Evolutionary conservation across 768 basidiomycete genomes (phyloP).

Genomic region (Mycena rosella): DNA sequence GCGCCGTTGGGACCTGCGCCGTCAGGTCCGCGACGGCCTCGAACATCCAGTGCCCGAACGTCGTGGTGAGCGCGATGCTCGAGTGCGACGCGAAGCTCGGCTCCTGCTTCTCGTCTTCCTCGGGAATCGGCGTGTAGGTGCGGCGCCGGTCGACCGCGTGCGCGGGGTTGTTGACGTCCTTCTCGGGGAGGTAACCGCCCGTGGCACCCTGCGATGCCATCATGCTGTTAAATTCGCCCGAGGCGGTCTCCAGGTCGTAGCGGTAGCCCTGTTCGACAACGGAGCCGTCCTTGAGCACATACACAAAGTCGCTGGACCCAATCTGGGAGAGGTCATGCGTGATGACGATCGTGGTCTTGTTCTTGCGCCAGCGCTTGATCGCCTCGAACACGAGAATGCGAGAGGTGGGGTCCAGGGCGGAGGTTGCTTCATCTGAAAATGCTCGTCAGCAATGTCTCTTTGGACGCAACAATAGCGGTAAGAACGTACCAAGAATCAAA

Average conservation of each 20-base stretch:
- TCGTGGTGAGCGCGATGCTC: constrained; percentile 52
- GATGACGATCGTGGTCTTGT: constrained; percentile 82
- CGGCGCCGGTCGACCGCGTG: constrained; percentile 49
- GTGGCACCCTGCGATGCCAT: constrained; percentile 58
- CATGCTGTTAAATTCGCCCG: constrained; percentile 71
- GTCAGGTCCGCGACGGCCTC: constrained; percentile 79
- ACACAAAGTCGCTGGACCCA: constrained; percentile 73
- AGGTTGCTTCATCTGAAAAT: constrained; percentile 66
- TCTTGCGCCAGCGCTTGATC: constrained; percentile 66
- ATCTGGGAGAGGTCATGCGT: constrained; percentile 86
- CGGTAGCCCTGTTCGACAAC: constrained; percentile 83
- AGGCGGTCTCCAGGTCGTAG: constrained; percentile 65
- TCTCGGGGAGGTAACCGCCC: constrained; percentile 64
- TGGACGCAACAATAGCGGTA: not conserved
- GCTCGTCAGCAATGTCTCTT: not conserved
- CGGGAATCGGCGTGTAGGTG: constrained; percentile 62
- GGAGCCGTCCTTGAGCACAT: constrained; percentile 76
- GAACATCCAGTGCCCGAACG: constrained; percentile 88
- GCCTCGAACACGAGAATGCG: constrained; percentile 76
- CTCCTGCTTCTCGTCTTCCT: constrained; percentile 57
- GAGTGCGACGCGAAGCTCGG: constrained; percentile 53
- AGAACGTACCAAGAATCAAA: constrained; percentile 76
- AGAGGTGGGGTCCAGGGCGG: constrained; percentile 78
- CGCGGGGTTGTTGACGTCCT: constrained; percentile 43
- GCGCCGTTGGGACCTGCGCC: constrained; percentile 30